Conservation (phyloP, 2,329 filamentous ascomycete genomes). For the Paecilomyces sp. region DNA sequence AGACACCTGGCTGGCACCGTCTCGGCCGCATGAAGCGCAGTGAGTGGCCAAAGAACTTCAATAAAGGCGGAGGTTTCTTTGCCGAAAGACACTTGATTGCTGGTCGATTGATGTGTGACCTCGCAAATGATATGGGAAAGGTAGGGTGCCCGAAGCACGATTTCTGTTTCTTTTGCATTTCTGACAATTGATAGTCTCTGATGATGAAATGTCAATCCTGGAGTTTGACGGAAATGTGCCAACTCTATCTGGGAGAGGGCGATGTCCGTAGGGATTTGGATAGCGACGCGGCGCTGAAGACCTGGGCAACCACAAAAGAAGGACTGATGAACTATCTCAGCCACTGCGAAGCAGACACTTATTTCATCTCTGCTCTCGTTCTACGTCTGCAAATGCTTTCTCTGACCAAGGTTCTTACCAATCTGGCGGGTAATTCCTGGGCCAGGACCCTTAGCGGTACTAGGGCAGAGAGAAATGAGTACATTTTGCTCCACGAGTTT, state of each 20-base stretch:
- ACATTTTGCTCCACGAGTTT: constrained; percentile 97
- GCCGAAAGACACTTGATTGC: constrained; percentile 84
- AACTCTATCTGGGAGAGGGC: constrained; percentile 69
- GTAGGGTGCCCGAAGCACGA: constrained; percentile 18
- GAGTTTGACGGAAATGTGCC: constrained; percentile 97
- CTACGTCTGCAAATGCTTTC: constrained; percentile 86
- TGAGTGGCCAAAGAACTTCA: constrained; percentile 81
- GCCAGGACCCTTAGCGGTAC: constrained; percentile 92
- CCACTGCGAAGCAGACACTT: constrained; percentile 91
- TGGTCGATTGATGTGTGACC: constrained; percentile 83
- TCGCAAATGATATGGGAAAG: constrained; percentile 94
- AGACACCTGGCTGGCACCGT: constrained; percentile 88
- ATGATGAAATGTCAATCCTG: constrained; percentile 98
- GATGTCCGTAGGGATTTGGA: constrained; percentile 77
- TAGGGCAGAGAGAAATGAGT: constrained; percentile 94
- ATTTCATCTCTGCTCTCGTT: constrained; percentile 87
- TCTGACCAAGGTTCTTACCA: constrained; percentile 89
- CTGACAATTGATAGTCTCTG: constrained; percentile 52
- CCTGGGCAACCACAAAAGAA: constrained; percentile 75
- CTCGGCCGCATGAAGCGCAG: constrained; percentile 78
- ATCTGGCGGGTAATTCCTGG: constrained; percentile 97
- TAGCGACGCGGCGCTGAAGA: constrained; percentile 76
- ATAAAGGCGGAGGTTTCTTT: constrained; percentile 82
- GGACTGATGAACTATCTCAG: constrained; percentile 89
- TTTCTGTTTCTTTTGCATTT: neutral